Percentiles rank a stretch among this genome's conserved stretches.
Conservation (phyloP, 192 early-diverging fungal genomes). For the Glomus cerebriforme region DNA sequence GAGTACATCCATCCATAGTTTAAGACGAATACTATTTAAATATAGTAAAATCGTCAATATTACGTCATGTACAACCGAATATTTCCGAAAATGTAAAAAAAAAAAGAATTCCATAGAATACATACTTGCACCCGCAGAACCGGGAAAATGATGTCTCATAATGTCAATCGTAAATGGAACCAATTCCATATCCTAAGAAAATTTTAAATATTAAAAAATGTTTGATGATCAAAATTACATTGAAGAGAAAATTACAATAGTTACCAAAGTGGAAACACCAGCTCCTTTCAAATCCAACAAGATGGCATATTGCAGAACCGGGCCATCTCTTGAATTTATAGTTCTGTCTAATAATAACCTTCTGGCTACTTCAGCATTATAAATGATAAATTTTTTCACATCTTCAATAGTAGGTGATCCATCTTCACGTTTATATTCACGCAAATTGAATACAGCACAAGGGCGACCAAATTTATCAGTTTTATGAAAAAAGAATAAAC, state of each 20-base stretch:
- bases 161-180: constrained; percentile 19
- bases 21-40: constrained; percentile 38
- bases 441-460: constrained; percentile 40
- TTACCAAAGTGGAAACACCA: constrained; percentile 22
- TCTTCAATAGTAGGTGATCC: constrained; percentile 19
- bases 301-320: constrained; percentile 23
- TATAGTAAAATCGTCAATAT: background rate
- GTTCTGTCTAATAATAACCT: constrained; percentile 42
- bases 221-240: background rate
- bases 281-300: constrained; percentile 30
- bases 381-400: constrained; percentile 43
- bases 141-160: constrained; percentile 18
- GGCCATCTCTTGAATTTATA: constrained; percentile 25
- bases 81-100: background rate
- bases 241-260: background rate
- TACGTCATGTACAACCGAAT: background rate
- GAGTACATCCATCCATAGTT: constrained; percentile 55
- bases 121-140: constrained; percentile 21
- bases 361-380: constrained; percentile 45
- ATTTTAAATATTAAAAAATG: background rate
- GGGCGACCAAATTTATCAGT: constrained; percentile 43
- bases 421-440: constrained; percentile 27
- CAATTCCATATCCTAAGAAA: constrained; percentile 28
- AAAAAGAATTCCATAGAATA: background rate
- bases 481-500: constrained; percentile 45